phyloP scores from a whole-genome alignment of 2,329 filamentous ascomycete genomes.

The Colletotrichum higginsianum region DNA sequence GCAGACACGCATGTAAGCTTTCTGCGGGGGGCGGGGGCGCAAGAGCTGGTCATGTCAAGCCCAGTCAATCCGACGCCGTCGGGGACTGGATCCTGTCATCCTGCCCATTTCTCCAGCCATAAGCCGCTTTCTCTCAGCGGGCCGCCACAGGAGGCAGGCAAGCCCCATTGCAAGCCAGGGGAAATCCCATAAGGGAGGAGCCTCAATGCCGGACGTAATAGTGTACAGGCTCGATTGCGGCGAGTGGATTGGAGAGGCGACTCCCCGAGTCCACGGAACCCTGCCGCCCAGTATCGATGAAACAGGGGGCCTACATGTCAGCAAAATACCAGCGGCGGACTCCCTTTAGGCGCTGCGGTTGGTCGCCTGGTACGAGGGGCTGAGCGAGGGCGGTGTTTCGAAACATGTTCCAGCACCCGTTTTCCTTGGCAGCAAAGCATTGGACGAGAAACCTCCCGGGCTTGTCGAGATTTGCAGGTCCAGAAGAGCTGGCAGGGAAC shows the following conservation, averaged over 20 bases:
- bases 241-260: background rate
- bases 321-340: background rate
- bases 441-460: slow-evolving; percentile 34
- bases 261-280: background rate
- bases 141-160: slow-evolving; percentile 2
- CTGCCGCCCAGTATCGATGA: slow-evolving; percentile 31
- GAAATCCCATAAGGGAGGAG: background rate
- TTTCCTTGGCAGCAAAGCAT: slow-evolving; percentile 28
- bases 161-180: too few species aligned
- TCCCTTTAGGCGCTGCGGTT: slow-evolving; percentile 24
- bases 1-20: background rate
- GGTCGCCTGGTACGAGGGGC: slow-evolving; percentile 29
- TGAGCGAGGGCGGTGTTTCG: slow-evolving; percentile 37
- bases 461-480: background rate
- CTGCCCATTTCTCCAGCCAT: background rate
- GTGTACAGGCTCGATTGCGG: background rate
- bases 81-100: slow-evolving; percentile 37
- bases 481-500: background rate
- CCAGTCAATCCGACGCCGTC: slow-evolving; percentile 17
- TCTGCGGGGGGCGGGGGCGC: background rate
- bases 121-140: slow-evolving; percentile 15
- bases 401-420: slow-evolving; percentile 33
- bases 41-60: background rate
- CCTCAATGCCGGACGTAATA: background rate
- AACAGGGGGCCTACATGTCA: slow-evolving; percentile 34